Evolutionary conservation across 2,329 filamentous ascomycete genomes (phyloP), one percentile per base, ranked within the genome.

Genomic region (Penicillium sp.): DNA sequence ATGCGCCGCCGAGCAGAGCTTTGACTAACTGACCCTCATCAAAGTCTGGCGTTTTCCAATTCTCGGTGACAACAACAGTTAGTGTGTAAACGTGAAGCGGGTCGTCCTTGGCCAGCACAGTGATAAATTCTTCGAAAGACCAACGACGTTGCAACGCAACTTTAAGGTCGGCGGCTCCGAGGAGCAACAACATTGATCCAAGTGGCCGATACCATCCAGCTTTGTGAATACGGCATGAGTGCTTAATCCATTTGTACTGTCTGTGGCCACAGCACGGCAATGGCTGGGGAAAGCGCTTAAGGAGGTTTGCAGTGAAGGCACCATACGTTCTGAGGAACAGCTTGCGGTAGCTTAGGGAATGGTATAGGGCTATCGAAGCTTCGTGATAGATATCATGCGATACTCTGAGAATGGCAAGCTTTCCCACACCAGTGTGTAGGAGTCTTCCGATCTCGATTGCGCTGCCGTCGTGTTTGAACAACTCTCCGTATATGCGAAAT

Each of bases 371-470:
- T 56, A 67, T 65, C 1, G 61, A 63, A 13, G 64, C 60, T 60
- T 66, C 67, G 35, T 69, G 67, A 51, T 66, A 69, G 30, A 69
- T 64, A 30, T 52, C 21, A 44, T 69, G 64, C 1, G 58, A 66
- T 23, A 58, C 66, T 21, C 63, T 62, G n/a, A 69, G 58, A 38
- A 69, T 63, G 7, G 61, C 61, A 26, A 67, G 44, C 15, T 63
- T 53, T 30, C 50, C 61, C 3, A 57, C 48, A 7, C 52, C 29
- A 17, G 54, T 61, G 8, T 44, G 46, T n/a, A 47, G 45, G 17
- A 60, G 57, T 3, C 49, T 64, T 38, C 63, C 63, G 19, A 66
- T 57, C 51, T 67, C 64, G n/a, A 69, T 30, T 17, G 55, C 3
- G 21, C 45, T 60, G 30, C 47, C 48, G 30, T 64, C 46, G n/a